Evolutionary conservation across 345 rosid species (phyloP), one percentile per base, ranked within the genome.

Genomic region (Brassica carinata): DNA sequence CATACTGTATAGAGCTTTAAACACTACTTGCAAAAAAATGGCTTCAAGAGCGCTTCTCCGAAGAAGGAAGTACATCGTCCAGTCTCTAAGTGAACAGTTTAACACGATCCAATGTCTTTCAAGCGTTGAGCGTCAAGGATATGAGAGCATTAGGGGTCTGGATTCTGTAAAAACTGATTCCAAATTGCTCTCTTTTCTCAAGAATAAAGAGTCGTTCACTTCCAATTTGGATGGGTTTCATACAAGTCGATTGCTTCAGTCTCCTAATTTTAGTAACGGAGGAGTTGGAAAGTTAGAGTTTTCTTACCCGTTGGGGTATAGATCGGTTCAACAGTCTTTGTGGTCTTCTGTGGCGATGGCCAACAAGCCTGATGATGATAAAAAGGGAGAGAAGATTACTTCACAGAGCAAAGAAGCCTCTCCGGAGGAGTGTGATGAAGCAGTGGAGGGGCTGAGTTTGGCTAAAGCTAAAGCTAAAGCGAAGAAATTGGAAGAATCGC

Each of bases 351-450:
- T 86, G 2, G 97, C 91, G 38, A 84, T 89, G 2, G 91, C 91
- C 63, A 87, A 86, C 67, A 87, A 87, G 79, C 92, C 86, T 71
- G 85, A 77, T 57, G 62, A 66, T 26, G 88, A 88, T 69, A 80
- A 83, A 79, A 87, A 85, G 59, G 90, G 74, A 66, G 83, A 85
- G 26, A 83, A 74, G 73, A 65, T 74, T 81, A 62, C 83, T 78
- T 87, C 88, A 48, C 91, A 88, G 83, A 81, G 71, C 31, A 92
- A 94, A 83, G 92, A 92, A 86, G 94, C 98, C 83, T 92, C 97
- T 8, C 93, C 98, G 0, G 97, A 92, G 85, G 97, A 94, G 55
- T 94, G 98, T 82, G 98, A 94, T 87, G 91, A 91, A 85, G 98
- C 98, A 15, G 93, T 94, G 74, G 98, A 92, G 88, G 98, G 90